Evolutionary conservation across 2,329 filamentous ascomycete species (phyloP), one percentile per base, ranked within the genome.

Genomic region (Hypoxylon sp.): DNA sequence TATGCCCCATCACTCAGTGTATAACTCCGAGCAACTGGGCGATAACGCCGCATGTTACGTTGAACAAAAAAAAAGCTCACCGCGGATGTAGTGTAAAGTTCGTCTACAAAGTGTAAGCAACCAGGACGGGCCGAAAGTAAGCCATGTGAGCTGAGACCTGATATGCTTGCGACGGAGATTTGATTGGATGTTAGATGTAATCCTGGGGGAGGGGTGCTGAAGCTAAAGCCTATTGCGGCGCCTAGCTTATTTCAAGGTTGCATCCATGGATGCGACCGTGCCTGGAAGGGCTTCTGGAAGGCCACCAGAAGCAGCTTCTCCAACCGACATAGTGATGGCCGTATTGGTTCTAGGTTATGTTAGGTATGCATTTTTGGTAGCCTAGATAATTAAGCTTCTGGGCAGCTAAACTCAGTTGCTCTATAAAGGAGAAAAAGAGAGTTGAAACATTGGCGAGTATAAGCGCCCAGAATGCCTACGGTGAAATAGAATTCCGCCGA

Each of bases 241-340:
- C 38, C 38, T 19, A n/a, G 38, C n/a, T 43, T 43, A n/a, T 43
- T 21, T 43, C 17, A 11, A 38, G 5, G 13, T 6, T 14, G 34
- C 14, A 38, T 9, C 25, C n/a, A 53, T 30, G 55, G 43, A 25
- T 25, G 28, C 28, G 21, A 36, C 25, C 10, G 11, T 23, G 60
- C 36, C 45, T 21, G 7, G 59, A 61, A 48, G 21, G 45, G 45
- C 66, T 70, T 70, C 68, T 60, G 34, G 68, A 70, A 70, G 46
- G 21, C 28, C 17, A 43, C 43, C 36, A 65, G 61, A 68, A 61
- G 48, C 25, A 30, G 14, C 17, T 21, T 52, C 49, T 11, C 14
- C 30, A 30, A 17, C n/a, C 17, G 38, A 28, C 9, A n/a, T 49
- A 34, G 10, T 11, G 10, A 48, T 34, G n/a, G 21, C 3, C 30